Evolutionary conservation across 2,329 filamentous ascomycete species (phyloP), one percentile per base, ranked within the genome.

Genomic region (Claviceps sp.): DNA sequence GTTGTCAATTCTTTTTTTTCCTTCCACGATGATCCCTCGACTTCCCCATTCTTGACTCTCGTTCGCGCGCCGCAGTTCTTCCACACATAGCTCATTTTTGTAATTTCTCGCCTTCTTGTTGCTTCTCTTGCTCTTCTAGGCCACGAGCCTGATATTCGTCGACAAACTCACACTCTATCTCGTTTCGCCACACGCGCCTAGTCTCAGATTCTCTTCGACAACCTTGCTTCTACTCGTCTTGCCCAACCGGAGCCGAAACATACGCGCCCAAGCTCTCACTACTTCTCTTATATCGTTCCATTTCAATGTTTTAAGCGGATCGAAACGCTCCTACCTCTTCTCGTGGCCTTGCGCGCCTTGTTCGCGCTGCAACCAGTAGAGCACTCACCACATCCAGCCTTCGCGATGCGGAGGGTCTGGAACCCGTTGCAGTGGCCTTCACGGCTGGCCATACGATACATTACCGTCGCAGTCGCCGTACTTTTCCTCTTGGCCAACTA

Each of bases 371-470:
- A 40, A 40, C 40, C 18, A 42, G 26, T 8, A 26, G 18, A 30
- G 37, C 16, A 14, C 34, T 40, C 22, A 30, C 26, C 30, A 24
- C 16, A 46, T 2, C 49, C 13, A 18, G n/a, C 3, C 47, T 50
- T 50, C 30, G 18, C 37, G n/a, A 56, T 56, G 54, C 26, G 51
- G 22, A 55, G 48, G 48, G 5, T 48, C 20, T 50, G 43, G 48
- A 50, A 42, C 13, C 52, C 42, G 22, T 42, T 49, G 41, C 50
- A 37, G 52, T 60, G 61, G 60, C 57, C 63, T 8, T 59, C 61
- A 47, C 62, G 64, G 50, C 55, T 62, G 30, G 56, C 60, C 42
- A 51, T 66, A 47, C 65, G 64, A 49, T 62, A 61, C 53, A 54
- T 65, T 24, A 58, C 60, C 47, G 45, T 62, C 48, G 50, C 58